Base-by-base conservation (phyloP, 352 stramenopile species). In the Pythium volutum region DNA sequence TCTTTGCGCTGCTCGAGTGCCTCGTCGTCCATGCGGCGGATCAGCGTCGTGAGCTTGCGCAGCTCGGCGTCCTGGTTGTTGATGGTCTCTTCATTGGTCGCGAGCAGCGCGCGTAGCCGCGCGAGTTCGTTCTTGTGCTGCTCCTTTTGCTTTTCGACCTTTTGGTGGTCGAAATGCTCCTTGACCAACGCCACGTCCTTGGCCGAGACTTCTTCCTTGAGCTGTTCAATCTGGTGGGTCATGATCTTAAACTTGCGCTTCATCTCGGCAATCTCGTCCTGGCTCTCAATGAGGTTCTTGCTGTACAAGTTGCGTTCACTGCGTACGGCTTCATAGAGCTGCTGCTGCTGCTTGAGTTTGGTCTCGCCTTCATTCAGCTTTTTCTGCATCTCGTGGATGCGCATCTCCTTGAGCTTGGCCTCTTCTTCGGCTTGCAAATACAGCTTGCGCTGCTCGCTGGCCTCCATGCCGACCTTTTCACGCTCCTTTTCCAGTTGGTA, bases 161-260 rank as follows among this genome's bases (percentile, higher is more conserved):
- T 95, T 71, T 97, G 92, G 63, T 97, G 90, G 26, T 96, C 81
- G 59, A 97, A 97, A 61, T 97, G 88, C 64, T 98, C 92, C 59
- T 97, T 98, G 38, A 97, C 89, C 18, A 98, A 72, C 27, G 76
- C 70, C 48, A 97, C 87, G 66, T 97, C 91, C 62, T 96, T 97
- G 15, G 73, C 74, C 20, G 89, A 95, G 65, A 98, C 96, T 60
- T 98, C 95, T 62, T 98, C 95, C 74, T 98, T 98, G 29, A 98
- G 84, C 70, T 98, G 93, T 70, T 98, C 92, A 51, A 99, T 93
- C 62, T 98, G 89, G 71, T 98, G 91, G 42, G 86, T 97, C 68
- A 98, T 90, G 72, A 98, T 98, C 71, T 98, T 98, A 73, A 98
- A 97, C 69, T 98, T 98, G 68, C 93, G 84, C 67, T 98, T 98